Evolutionary conservation across 768 basidiomycete genomes (phyloP).

Genomic region (Auricularia cornea): DNA sequence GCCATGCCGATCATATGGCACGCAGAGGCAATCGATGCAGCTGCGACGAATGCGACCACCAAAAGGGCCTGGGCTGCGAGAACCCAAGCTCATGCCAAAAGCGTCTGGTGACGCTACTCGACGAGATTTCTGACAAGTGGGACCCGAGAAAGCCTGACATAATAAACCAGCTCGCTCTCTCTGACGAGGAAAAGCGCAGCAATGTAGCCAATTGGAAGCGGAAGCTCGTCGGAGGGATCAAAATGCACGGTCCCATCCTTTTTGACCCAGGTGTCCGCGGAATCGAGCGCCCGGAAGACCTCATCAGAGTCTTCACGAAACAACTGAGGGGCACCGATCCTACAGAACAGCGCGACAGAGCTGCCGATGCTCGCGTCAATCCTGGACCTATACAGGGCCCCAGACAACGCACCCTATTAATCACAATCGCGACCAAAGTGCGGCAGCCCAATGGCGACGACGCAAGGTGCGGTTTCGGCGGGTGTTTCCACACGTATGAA

Average conservation of each 20-base stretch:
- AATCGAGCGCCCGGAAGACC: not conserved
- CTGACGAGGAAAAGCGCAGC: no score
- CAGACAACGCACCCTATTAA: no score
- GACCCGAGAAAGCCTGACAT: constrained; percentile 12
- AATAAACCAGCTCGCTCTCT: no score
- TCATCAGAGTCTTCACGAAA: not conserved
- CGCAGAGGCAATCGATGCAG: not conserved
- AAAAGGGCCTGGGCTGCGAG: not conserved
- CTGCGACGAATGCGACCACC: not conserved
- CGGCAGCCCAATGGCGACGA: no score
- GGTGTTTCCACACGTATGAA: not conserved
- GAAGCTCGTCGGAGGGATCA: not conserved
- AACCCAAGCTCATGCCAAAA: not conserved
- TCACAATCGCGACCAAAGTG: no score
- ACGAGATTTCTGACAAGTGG: not conserved
- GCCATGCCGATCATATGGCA: not conserved
- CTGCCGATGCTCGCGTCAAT: no score
- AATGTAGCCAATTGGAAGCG: no score
- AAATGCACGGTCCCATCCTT: not conserved
- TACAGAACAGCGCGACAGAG: no score
- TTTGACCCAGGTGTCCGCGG: not conserved
- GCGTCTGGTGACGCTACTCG: not conserved
- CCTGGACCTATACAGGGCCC: no score
- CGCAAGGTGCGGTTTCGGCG: not conserved
- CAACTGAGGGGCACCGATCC: not conserved